Base-by-base conservation (phyloP, 108 stramenopile genomes). In the Fragilaria crotonensis region DNA sequence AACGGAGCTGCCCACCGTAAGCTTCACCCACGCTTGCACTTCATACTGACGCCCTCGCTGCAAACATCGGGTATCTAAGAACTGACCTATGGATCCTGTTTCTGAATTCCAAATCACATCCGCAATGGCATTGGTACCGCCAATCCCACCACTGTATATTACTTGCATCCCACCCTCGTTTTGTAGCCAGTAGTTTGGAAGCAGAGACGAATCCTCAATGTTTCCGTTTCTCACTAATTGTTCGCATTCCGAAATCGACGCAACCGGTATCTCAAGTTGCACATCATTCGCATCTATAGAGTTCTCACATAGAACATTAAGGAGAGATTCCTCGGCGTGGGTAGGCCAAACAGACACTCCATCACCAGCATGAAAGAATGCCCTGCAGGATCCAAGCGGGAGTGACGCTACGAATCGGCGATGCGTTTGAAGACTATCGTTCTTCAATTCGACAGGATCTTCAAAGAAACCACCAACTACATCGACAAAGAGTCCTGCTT, bases 251-350 rank as follows among this genome's bases (percentile, higher is more conserved):
- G 3, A 2, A 1, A 27, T 18, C 18, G 9, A 3, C n/a, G 28
- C 21, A 27, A 1, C 25, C 23, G 51, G 51, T 2, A 5, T 26
- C n/a, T 27, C 21, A 52, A 52, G 18, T 28, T 28, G 21, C 2
- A 52, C 27, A 28, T 25, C 23, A n/a, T 2, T 5, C 18, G 1
- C 2, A 25, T 22, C 23, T 18, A 52, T n/a, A 1, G 26, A 28
- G 3, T 22, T 18, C n/a, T 25, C 26, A 28, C 51, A 52, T 18
- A 18, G 23, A 26, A 26, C 33, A 9, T 52, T 52, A 2, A 66
- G 64, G 68, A 68, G 74, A 17, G 30, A 28, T 61, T 78, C 77
- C 57, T 72, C 65, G 2, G 59, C 70, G 25, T 44, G 74, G 5
- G 61, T 67, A 9, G 77, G 77, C 71, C 71, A 78, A 14, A 54